Percentiles rank a stretch among this genome's conserved stretches.
Evolutionary conservation across 345 rosid species (phyloP).

Genomic region (Salix exigua): DNA sequence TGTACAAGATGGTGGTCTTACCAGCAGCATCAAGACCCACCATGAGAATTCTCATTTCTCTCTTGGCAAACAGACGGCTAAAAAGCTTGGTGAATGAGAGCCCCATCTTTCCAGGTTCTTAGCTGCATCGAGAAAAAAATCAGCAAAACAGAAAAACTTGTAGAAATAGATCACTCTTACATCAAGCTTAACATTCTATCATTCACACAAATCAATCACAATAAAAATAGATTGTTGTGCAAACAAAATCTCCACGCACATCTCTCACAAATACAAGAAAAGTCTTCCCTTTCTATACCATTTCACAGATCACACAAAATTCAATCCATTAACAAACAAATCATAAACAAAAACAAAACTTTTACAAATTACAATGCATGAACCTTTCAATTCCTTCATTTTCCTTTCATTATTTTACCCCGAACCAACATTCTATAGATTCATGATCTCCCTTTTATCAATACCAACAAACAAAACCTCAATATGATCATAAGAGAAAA

Average conservation of each 20-base stretch:
- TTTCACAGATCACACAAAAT: neutral
- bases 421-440: neutral
- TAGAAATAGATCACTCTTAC: neutral
- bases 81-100: conserved; percentile 23
- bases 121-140: conserved; percentile 4
- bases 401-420: neutral
- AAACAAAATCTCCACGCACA: too few relatives aligned
- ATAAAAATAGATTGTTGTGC: too few relatives aligned
- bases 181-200: too few relatives aligned
- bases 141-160: neutral
- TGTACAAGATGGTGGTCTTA: conserved; percentile 22
- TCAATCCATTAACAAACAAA: neutral
- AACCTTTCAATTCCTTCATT: neutral
- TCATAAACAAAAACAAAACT: neutral
- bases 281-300: neutral
- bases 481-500: neutral
- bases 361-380: neutral
- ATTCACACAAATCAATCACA: too few relatives aligned
- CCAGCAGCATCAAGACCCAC: conserved; percentile 26
- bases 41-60: conserved; percentile 22
- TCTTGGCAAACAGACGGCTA: conserved; percentile 22
- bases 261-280: neutral
- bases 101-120: conserved; percentile 14
- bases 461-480: neutral
- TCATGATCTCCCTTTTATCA: neutral